These are phyloP conservation scores for Solanum hybrid DNA, from an alignment of 305 asterid genomes.

Conservation along the genomic window DNA sequence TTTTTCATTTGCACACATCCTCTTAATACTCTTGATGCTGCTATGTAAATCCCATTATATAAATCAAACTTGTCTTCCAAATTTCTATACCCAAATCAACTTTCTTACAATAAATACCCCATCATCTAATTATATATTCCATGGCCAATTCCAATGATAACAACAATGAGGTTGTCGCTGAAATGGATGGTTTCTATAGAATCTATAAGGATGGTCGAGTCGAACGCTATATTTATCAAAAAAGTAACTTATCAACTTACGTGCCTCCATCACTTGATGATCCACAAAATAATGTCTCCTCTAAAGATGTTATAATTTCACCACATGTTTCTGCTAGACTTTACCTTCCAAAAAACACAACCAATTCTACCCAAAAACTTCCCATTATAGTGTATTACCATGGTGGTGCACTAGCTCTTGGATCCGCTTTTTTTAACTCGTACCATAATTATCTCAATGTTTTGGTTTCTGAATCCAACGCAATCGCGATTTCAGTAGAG, in stretches of 20 bases:
- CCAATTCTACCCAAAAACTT: neutral
- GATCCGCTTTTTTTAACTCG: neutral
- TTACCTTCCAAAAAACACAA: neutral
- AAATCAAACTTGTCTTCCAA: neutral
- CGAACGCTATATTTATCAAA: neutral
- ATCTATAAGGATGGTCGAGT: neutral
- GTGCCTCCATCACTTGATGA: neutral
- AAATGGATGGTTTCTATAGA: neutral
- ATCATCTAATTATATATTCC: neutral
- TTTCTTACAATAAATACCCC: neutral
- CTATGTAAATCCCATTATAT: neutral
- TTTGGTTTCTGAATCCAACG: neutral
- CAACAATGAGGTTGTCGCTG: neutral
- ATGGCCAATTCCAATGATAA: neutral
- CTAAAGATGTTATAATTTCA: conserved; percentile 2
- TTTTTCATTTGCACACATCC: too few relatives aligned
- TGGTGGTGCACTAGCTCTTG: conserved; percentile 15
- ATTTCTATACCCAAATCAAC: neutral
- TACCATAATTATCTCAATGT: neutral
- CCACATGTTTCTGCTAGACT: conserved; percentile 3
- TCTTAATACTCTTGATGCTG: too few relatives aligned
- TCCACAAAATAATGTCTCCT: neutral
- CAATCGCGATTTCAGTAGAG: conserved; percentile 27
- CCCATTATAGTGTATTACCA: conserved; percentile 22
- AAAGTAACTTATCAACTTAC: neutral